These are phyloP conservation scores for Orbilia brochopaga DNA, from an alignment of 2,329 filamentous ascomycete genomes.

Conservation along the genomic window DNA sequence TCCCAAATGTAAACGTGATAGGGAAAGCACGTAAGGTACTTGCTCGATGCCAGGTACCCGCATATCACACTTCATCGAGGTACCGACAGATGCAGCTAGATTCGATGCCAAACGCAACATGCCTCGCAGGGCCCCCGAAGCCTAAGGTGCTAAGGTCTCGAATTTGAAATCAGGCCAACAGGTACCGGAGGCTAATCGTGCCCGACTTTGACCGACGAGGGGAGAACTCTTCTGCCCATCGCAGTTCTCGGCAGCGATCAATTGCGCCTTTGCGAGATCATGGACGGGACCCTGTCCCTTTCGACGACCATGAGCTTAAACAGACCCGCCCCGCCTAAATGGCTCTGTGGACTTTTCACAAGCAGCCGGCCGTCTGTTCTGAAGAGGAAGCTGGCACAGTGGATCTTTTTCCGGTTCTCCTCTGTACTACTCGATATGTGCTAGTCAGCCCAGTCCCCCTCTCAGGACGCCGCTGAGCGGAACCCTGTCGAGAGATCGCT, in stretches of 20 bases:
- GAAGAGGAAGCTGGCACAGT: slow-evolving; percentile 50
- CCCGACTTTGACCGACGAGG: slow-evolving; percentile 21
- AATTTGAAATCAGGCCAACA: slow-evolving; percentile 49
- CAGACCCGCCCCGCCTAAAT: slow-evolving; percentile 42
- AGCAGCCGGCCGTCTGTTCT: slow-evolving; percentile 43
- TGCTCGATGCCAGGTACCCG: slow-evolving; percentile 50
- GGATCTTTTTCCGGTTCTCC: slow-evolving; percentile 48
- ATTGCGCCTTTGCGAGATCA: slow-evolving; percentile 23
- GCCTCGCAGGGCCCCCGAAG: slow-evolving; percentile 22
- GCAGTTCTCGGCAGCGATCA: slow-evolving; percentile 29
- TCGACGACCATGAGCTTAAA: slow-evolving; percentile 15
- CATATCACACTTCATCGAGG: slow-evolving; percentile 37
- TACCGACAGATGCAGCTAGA: slow-evolving; percentile 43
- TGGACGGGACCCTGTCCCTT: slow-evolving; percentile 28
- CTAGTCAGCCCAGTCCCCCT: slow-evolving; percentile 17
- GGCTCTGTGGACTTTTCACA: slow-evolving; percentile 30
- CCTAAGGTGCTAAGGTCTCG: slow-evolving; percentile 21
- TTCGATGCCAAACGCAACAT: slow-evolving; percentile 8
- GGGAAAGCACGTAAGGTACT: slow-evolving; percentile 54
- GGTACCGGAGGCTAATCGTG: slow-evolving; percentile 39
- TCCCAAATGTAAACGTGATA: slow-evolving; percentile 55
- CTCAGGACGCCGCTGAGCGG: not conserved
- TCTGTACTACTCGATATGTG: slow-evolving; percentile 48
- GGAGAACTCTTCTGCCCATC: slow-evolving; percentile 9
- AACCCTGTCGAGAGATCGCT: slow-evolving; percentile 13